A percentile compares a stretch with the other conserved stretches of the same genome.
Evolutionary conservation across 495 filamentous ascomycete species (phyloP).

Genomic region (Hypoxylon lienhwacheense): DNA sequence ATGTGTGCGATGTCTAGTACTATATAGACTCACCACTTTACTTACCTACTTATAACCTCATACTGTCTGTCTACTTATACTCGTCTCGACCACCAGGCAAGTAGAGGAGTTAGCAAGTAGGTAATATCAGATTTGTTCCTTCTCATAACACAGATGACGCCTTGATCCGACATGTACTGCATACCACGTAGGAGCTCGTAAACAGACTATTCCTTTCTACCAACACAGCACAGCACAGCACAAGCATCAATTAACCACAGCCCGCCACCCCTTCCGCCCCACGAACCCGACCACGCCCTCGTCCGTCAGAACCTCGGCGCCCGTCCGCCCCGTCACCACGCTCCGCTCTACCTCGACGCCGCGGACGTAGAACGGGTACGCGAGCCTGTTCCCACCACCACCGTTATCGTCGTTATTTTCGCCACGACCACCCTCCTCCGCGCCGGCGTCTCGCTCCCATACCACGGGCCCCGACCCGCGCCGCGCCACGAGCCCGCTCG

Average conservation of each 20-base stretch:
- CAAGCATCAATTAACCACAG: conserved; percentile 50
- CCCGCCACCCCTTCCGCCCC: conserved; percentile 59
- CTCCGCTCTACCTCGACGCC: conserved; percentile 62
- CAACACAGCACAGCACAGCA: too few species aligned
- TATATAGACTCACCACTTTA: too few species aligned
- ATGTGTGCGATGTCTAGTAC: too few species aligned
- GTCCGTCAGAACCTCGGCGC: conserved; percentile 58
- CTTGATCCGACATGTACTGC: too few species aligned
- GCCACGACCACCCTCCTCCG: conserved; percentile 1
- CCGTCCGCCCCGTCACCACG: conserved; percentile 62
- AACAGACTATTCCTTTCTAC: not conserved
- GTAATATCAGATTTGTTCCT: too few species aligned
- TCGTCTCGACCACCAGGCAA: too few species aligned
- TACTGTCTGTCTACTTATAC: too few species aligned
- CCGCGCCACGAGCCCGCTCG: conserved; percentile 54
- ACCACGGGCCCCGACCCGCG: conserved; percentile 25
- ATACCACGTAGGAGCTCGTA: too few species aligned
- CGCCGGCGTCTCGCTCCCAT: conserved; percentile 30
- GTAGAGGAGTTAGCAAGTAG: too few species aligned
- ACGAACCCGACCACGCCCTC: conserved; percentile 59
- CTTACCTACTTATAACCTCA: too few species aligned
- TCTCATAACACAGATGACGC: too few species aligned
- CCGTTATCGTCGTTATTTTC: conserved; percentile 25
- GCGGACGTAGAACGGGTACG: conserved; percentile 61
- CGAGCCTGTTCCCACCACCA: conserved; percentile 28